A percentile compares a stretch with the other conserved stretches of the same genome.
These are phyloP conservation scores for Russula foetens DNA, from an alignment of 768 basidiomycete genomes.

Conservation along the genomic window DNA sequence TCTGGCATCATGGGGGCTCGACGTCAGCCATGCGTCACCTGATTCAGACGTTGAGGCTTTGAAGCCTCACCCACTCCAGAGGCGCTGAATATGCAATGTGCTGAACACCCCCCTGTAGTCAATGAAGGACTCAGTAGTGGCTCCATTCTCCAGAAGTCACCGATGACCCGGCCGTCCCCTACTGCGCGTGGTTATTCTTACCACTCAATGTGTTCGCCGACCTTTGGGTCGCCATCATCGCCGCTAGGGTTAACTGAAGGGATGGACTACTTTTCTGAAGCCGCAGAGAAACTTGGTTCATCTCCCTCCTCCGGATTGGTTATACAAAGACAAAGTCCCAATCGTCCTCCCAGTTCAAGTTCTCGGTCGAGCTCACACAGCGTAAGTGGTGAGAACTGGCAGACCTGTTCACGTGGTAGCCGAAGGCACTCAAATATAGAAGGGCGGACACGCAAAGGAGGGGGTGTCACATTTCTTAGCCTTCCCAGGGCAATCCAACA, in stretches of 20 bases:
- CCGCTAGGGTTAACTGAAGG: constrained; percentile 62
- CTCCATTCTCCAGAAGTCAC: constrained; percentile 28
- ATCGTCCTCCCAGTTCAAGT: constrained; percentile 49
- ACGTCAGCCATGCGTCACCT: constrained; percentile 71
- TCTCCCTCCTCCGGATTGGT: constrained; percentile 82
- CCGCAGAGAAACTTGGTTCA: constrained; percentile 61
- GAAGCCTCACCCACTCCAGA: constrained; percentile 31
- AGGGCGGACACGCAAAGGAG: constrained; percentile 1
- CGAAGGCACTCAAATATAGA: constrained; percentile 12
- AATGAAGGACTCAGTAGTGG: constrained; percentile 10
- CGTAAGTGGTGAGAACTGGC: constrained; percentile 3
- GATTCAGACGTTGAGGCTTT: constrained; percentile 45
- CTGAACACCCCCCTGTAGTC: neutral
- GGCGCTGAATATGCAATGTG: constrained; percentile 2
- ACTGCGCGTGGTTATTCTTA: constrained; percentile 52
- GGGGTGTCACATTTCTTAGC: constrained; percentile 10
- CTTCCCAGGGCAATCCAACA: neutral
- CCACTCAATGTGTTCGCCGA: constrained; percentile 45
- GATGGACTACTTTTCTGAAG: constrained; percentile 66
- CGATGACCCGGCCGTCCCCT: constrained; percentile 38
- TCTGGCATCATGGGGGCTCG: constrained; percentile 92
- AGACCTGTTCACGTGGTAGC: constrained; percentile 1
- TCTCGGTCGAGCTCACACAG: constrained; percentile 8
- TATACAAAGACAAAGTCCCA: constrained; percentile 86
- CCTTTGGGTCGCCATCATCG: constrained; percentile 48